Base-by-base conservation (phyloP, 345 rosid genomes). In the Salix brachista region DNA sequence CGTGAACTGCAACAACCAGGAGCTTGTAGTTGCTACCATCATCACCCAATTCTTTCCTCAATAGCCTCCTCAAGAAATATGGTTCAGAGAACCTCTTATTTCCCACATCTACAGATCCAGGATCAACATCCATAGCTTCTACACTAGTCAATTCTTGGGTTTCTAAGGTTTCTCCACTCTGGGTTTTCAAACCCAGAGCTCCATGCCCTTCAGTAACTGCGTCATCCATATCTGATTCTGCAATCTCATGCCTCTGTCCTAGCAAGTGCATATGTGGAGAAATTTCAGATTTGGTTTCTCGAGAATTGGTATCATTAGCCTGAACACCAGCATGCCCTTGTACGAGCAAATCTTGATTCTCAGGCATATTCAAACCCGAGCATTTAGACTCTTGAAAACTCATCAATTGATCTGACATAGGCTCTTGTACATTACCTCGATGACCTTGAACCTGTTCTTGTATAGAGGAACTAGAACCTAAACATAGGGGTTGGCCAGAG, bases 1-100 rank as follows among this genome's bases (percentile, higher is more conserved):
- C 92, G 37, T 91, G 97, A 75, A 91, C 84, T 4, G 96, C 90
- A 48, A 85, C 19, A 54, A 84, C 86, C 56, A 91, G 65, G 17
- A 79, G 85, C 82, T 85, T 84, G 42, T 79, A 85, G 37, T 81
- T 81, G 50, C 80, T 68, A 25, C 82, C 75, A n/a, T 69, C 79
- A 65, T 80, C 83, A 56, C 81, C 87, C 71, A 86, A 75, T 75
- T 88, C 91, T 77, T 86, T 86, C 67, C 83, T 79, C 70, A 91
- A 69, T 21, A 90, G 78, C 70, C 85, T 85, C 87, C 83, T 88
- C 79, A 88, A 79, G 72, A 90, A 91, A 87, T 68, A 86, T 4
- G 92, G 92, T 86, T 83, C 92, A n/a, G 62, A 58, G 28, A 58
- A 9, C 77, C 80, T 26, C 34, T 32, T 28, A 10, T 69, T 3